phyloP scores from a whole-genome alignment of 805 yeast genomes.

The Candida mattraensis region DNA sequence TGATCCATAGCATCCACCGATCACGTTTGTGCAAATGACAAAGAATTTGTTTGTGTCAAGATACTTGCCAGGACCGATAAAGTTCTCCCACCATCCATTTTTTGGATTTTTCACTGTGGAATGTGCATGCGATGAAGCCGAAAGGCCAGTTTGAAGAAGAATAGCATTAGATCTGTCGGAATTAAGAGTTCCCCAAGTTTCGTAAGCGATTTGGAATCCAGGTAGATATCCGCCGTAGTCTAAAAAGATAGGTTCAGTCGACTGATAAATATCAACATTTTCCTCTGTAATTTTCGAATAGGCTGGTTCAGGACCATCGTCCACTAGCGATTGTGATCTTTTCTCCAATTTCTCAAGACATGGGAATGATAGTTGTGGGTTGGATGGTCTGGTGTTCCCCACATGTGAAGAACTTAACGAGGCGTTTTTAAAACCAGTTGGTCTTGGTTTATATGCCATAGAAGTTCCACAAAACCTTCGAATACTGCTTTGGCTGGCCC shows the following conservation, averaged over 20 bases:
- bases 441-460: no score
- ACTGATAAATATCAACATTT: constrained; percentile 62
- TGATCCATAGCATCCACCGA: constrained; percentile 94
- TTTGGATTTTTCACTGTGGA: constrained; percentile 68
- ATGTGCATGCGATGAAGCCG: constrained; percentile 92
- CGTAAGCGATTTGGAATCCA: constrained; percentile 81
- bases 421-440: constrained; percentile 15
- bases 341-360: constrained; percentile 78
- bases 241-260: constrained; percentile 59
- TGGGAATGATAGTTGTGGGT: constrained; percentile 76
- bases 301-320: constrained; percentile 83
- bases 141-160: constrained; percentile 83
- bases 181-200: constrained; percentile 84
- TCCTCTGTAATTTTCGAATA: constrained; percentile 64
- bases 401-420: constrained; percentile 9
- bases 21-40: constrained; percentile 84
- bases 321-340: constrained; percentile 45
- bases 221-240: constrained; percentile 83
- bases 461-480: no score
- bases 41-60: constrained; percentile 81
- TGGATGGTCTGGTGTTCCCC: constrained; percentile 36
- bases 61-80: constrained; percentile 80
- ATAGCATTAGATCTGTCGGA: constrained; percentile 66
- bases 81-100: constrained; percentile 95
- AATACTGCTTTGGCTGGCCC: no score